A percentile compares a stretch with the other conserved stretches of the same genome.
Evolutionary conservation across 768 basidiomycete genomes (phyloP).

Genomic region (Macrolepiota dolichaula): DNA sequence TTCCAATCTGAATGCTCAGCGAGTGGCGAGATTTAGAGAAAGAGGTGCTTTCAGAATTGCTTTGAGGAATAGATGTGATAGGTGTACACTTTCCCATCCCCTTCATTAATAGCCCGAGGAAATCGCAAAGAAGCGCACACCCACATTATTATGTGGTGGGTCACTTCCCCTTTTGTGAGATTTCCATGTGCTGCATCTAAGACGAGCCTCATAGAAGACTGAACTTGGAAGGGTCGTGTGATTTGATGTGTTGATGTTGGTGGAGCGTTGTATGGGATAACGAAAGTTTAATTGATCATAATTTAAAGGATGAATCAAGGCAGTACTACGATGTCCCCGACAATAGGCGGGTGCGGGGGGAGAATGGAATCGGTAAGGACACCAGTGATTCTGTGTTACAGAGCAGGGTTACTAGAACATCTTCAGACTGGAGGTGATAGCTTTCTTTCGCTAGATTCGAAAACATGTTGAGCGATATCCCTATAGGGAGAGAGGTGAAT

Average conservation of each 20-base stretch:
- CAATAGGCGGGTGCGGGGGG: background rate
- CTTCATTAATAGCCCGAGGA: background rate
- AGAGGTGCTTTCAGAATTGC: background rate
- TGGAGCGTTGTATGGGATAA: background rate
- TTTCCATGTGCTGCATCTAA: background rate
- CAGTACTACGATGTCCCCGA: background rate
- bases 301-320: background rate
- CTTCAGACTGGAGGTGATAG: background rate
- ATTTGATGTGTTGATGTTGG: background rate
- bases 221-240: background rate
- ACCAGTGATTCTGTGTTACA: background rate
- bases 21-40: background rate
- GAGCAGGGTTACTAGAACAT: background rate
- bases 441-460: slow-evolving; percentile 7
- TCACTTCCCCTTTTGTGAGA: background rate
- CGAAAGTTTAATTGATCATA: background rate
- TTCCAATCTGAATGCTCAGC: background rate
- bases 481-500: background rate
- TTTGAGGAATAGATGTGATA: too few species aligned
- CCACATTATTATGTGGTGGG: background rate
- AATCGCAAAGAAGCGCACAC: background rate
- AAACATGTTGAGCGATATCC: background rate
- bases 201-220: background rate
- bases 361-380: background rate
- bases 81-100: background rate